These are phyloP conservation scores for Datura wrightii DNA, from an alignment of 257 asterid genomes.

Conservation along the genomic window DNA sequence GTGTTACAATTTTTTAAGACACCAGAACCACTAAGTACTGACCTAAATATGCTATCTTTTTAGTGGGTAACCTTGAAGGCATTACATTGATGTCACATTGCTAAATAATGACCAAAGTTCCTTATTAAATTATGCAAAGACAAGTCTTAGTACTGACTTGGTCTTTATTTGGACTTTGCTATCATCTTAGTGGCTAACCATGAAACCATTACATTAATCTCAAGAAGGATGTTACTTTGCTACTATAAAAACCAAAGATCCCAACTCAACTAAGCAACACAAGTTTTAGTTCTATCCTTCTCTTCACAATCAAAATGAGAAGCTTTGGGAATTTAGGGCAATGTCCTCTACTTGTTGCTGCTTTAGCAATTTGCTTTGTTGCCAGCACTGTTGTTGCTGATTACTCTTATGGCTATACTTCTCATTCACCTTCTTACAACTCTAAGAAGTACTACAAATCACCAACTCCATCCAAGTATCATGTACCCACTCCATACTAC, in stretches of 20 bases:
- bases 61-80: slow-evolving; percentile 18
- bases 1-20: background rate
- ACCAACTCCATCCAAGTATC: slow-evolving; percentile 1
- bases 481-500: background rate
- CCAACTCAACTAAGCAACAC: slow-evolving; percentile 6
- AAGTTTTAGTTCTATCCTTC: background rate
- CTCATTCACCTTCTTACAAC: background rate
- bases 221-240: background rate
- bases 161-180: background rate
- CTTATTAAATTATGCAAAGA: background rate
- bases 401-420: slow-evolving; percentile 24
- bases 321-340: background rate
- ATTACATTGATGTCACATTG: background rate
- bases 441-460: slow-evolving; percentile 24
- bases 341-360: background rate
- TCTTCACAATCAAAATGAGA: background rate
- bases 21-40: background rate
- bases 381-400: slow-evolving; percentile 28
- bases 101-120: background rate
- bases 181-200: slow-evolving; percentile 1
- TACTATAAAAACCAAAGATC: slow-evolving; percentile 1
- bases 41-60: background rate
- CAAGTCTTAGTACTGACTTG: background rate
- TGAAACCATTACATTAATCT: background rate
- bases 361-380: slow-evolving; percentile 11